Conservation (phyloP, 2,329 filamentous ascomycete genomes). For the Alternaria sp. region DNA sequence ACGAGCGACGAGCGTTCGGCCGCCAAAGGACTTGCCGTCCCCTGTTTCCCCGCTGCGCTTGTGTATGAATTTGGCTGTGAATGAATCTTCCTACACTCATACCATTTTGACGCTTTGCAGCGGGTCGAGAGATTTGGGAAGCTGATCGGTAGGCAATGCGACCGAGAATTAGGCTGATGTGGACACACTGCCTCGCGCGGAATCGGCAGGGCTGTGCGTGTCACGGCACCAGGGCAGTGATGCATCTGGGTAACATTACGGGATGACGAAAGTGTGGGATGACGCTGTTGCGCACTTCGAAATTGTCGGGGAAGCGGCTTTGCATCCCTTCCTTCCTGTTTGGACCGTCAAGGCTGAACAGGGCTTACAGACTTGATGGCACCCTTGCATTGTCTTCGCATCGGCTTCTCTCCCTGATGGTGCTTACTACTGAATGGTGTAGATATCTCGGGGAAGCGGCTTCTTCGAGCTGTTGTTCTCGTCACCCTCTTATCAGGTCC, state of each 20-base stretch:
- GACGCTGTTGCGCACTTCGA: neutral
- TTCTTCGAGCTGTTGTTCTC: neutral
- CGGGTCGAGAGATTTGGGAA: neutral
- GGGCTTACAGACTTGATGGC: neutral
- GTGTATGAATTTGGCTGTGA: neutral
- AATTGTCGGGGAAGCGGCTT: neutral
- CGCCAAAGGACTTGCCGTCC: neutral
- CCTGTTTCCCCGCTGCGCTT: too few species aligned
- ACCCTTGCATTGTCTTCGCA: neutral
- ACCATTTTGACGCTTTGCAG: neutral
- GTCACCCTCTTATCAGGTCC: neutral
- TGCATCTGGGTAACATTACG: neutral
- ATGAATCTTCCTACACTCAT: neutral
- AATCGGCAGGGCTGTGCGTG: neutral
- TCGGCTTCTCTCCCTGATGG: neutral
- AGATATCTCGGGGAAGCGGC: neutral
- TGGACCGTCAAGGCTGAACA: neutral
- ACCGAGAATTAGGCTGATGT: neutral
- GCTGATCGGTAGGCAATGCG: neutral
- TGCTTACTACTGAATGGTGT: neutral
- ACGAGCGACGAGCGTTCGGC: neutral
- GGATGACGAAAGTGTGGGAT: neutral
- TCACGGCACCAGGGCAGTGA: neutral
- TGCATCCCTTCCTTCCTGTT: neutral
- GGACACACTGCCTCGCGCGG: neutral